A percentile compares a stretch with the other conserved stretches of the same genome.
These are phyloP conservation scores for Cercospora sojina DNA, from an alignment of 2,329 filamentous ascomycete genomes.

Conservation along the genomic window DNA sequence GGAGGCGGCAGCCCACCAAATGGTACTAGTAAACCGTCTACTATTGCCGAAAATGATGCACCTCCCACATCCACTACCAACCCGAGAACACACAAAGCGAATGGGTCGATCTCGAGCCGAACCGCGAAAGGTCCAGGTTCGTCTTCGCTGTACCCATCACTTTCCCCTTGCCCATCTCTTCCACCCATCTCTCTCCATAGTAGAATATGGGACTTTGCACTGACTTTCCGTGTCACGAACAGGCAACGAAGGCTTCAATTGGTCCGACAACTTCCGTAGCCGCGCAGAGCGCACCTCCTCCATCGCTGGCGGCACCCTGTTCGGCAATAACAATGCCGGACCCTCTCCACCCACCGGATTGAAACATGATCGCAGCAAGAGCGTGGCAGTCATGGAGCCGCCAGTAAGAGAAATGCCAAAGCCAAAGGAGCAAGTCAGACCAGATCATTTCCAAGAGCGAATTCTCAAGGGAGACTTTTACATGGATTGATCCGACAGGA, in stretches of 20 bases:
- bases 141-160: constrained; percentile 43
- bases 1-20: constrained; percentile 35
- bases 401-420: constrained; percentile 51
- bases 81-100: constrained; percentile 28
- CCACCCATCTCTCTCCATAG: neutral
- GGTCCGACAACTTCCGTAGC: constrained; percentile 91
- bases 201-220: neutral
- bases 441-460: constrained; percentile 93
- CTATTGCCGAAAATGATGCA: constrained; percentile 28
- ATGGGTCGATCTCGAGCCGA: constrained; percentile 52
- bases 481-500: constrained; percentile 63
- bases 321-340: constrained; percentile 32
- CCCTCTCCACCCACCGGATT: constrained; percentile 14
- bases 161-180: constrained; percentile 24
- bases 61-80: constrained; percentile 6
- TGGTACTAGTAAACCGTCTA: constrained; percentile 36
- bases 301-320: constrained; percentile 58
- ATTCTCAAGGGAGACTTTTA: constrained; percentile 98
- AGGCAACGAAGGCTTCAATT: constrained; percentile 86
- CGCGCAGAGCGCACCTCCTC: constrained; percentile 72
- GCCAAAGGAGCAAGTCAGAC: constrained; percentile 59
- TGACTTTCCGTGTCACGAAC: constrained; percentile 51
- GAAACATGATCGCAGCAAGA: constrained; percentile 67
- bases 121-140: constrained; percentile 58
- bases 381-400: constrained; percentile 61